These are phyloP conservation scores for Prosopis cineraria DNA, from an alignment of 306 rosid genomes.

Conservation along the genomic window DNA sequence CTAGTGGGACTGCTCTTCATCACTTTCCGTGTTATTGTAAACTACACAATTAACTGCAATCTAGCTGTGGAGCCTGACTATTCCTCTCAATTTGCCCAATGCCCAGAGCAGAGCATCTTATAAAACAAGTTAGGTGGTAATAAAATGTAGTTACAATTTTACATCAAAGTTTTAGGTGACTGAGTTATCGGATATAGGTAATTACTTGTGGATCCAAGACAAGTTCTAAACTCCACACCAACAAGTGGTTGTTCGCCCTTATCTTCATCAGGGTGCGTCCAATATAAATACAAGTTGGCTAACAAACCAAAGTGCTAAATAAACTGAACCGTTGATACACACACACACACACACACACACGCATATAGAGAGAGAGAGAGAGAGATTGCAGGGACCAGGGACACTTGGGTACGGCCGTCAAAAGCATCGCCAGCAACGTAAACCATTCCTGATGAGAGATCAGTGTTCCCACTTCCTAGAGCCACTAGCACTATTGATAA, in stretches of 20 bases:
- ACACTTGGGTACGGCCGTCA: background rate
- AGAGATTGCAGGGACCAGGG: background rate
- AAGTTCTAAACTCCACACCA: background rate
- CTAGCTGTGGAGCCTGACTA: conserved; percentile 37
- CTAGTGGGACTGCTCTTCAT: conserved; percentile 29
- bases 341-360: too few species aligned
- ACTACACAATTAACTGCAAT: conserved; percentile 36
- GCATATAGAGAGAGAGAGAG: too few species aligned
- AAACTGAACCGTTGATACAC: background rate
- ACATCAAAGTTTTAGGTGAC: conserved; percentile 9
- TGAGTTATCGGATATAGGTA: conserved; percentile 16
- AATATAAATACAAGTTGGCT: background rate
- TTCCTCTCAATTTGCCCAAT: conserved; percentile 4
- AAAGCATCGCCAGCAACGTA: background rate
- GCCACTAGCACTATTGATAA: background rate
- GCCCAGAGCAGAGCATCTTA: background rate
- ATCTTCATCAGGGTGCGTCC: background rate
- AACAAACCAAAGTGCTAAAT: background rate
- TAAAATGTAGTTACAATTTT: background rate
- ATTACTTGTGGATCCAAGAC: background rate
- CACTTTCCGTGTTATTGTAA: conserved; percentile 42
- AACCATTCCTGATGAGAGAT: background rate
- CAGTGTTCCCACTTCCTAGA: background rate
- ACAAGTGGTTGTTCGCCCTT: background rate
- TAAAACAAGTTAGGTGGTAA: background rate